Conservation (phyloP, 2,329 filamentous ascomycete species). For the Cladosporium sp. region DNA sequence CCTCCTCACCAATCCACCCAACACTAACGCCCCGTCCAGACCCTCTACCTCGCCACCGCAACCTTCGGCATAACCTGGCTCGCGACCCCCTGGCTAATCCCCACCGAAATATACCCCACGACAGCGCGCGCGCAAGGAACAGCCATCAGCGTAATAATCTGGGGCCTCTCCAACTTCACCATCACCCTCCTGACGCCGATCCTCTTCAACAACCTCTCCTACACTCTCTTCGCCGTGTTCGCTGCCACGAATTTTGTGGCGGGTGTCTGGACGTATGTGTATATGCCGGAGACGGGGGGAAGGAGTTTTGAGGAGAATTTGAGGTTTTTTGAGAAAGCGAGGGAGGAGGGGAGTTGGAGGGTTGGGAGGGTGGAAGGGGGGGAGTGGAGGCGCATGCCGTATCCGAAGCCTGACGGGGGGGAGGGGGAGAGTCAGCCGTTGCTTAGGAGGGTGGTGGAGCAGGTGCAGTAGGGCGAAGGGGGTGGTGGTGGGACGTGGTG, state of each 20-base stretch:
- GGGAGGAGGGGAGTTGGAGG: constrained; percentile 48
- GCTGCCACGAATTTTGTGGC: constrained; percentile 51
- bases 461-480: constrained; percentile 22
- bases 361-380: constrained; percentile 51
- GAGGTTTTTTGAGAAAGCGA: constrained; percentile 52
- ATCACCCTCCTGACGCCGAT: constrained; percentile 55
- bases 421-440: constrained; percentile 45
- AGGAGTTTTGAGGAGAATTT: constrained; percentile 58
- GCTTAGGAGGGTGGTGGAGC: constrained; percentile 40
- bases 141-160: constrained; percentile 51
- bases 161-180: constrained; percentile 55
- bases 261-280: constrained; percentile 51
- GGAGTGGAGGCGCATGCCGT: constrained; percentile 44
- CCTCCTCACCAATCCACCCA: background rate
- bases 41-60: constrained; percentile 54
- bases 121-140: constrained; percentile 52
- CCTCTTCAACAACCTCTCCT: constrained; percentile 56
- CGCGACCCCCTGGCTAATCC: constrained; percentile 55
- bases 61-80: constrained; percentile 59
- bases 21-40: constrained; percentile 10
- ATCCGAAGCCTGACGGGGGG: constrained; percentile 33
- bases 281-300: constrained; percentile 52
- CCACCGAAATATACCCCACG: constrained; percentile 55
- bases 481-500: background rate
- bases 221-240: constrained; percentile 55